Base-by-base conservation (phyloP, 805 yeast genomes). In the Saccharomycopsis olivae region DNA sequence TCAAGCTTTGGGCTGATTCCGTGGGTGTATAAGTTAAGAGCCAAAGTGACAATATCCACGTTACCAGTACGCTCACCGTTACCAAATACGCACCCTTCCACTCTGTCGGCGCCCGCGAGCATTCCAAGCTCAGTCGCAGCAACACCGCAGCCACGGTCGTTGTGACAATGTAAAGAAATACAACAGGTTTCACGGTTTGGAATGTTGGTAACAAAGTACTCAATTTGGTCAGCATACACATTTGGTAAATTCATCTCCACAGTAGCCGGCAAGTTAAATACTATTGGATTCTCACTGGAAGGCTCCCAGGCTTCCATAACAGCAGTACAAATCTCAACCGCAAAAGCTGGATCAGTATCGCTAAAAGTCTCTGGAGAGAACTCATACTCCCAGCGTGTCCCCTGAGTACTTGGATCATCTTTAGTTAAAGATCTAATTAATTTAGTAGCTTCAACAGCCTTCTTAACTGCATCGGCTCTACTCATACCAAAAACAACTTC, bases 41-140 rank as follows among this genome's bases (percentile, higher is more conserved):
- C 89, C 46, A 80, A 73, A 18, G 87, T 80, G 38, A 77, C 75
- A 48, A 80, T 64, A 58, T 80, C 89, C 50, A 80, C 88, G 57
- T 80, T 80, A 64, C 89, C 89, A 21, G 89, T 80, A 64, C 89
- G 69, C 67, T 80, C 89, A 62, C 89, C 89, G 58, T 79, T 80
- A 53, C 88, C 88, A 48, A 80, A 80, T 31, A 80, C 65, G 66
- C 88, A 80, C 42, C 89, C 89, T 61, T 80, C 89, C 38, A 80
- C 83, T 65, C 89, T 71, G 60, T 80, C 88, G 45, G 83, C 89
- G 54, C 89, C 89, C n/a, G 87, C 89, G 53, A 80, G 61, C 24
- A 77, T 51, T 51, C 86, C 88, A 46, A 80, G 64, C 58, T 80
- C 89, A 34, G 85, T 68, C 19, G 89, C 89, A 33, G 89, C 89